These are phyloP conservation scores for Dactylellina drechsleri DNA, from an alignment of 2,329 filamentous ascomycete genomes.

Conservation along the genomic window DNA sequence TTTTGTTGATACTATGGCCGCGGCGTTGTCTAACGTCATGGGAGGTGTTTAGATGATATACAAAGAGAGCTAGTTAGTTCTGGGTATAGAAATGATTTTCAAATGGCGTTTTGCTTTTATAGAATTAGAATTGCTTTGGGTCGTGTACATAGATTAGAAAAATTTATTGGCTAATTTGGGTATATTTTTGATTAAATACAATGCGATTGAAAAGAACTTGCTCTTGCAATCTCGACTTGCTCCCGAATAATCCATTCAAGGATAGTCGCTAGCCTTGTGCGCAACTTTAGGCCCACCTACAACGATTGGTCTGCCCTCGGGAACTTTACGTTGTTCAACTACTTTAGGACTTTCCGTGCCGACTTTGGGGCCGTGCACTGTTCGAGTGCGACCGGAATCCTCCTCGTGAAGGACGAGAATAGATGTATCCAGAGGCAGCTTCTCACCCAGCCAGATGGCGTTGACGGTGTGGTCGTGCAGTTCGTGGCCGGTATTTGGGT, in stretches of 20 bases:
- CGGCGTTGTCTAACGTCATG: no score
- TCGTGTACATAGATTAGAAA: no score
- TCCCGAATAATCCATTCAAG: not conserved
- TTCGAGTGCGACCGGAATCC: slow-evolving; percentile 58
- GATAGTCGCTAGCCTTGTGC: slow-evolving; percentile 14
- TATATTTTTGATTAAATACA: not conserved
- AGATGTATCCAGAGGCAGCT: slow-evolving; percentile 70
- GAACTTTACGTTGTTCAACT: no score
- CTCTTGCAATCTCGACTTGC: not conserved
- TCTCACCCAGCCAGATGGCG: slow-evolving; percentile 79
- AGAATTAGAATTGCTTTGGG: no score
- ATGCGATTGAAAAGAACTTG: not conserved
- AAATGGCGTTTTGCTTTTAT: no score
- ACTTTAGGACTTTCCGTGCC: not conserved
- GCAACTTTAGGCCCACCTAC: not conserved
- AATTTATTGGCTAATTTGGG: no score
- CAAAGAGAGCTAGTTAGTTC: no score
- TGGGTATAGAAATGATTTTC: no score
- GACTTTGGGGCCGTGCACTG: slow-evolving; percentile 29
- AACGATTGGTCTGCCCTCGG: no score
- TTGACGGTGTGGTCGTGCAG: slow-evolving; percentile 72
- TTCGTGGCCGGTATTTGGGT: slow-evolving; percentile 77
- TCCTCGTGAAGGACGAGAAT: slow-evolving; percentile 61
- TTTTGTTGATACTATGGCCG: no score
- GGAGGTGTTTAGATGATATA: no score